Evolutionary conservation across 2,329 filamentous ascomycete genomes (phyloP).

Genomic region (Fusarium xyrophilum): DNA sequence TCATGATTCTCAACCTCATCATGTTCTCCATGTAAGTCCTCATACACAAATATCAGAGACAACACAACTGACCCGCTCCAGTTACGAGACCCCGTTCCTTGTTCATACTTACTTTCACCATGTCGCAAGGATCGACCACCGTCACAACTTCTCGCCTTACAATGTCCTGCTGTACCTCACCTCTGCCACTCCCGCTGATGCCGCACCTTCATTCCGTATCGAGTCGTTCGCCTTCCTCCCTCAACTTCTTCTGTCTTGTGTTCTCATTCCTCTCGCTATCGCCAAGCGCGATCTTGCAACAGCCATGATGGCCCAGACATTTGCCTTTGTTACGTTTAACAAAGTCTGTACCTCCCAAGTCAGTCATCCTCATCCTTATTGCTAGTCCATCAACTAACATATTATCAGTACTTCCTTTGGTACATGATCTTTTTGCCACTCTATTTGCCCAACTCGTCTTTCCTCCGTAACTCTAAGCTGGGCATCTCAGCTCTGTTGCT

Average conservation of each 20-base stretch:
- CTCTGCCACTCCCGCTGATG: slow-evolving; percentile 63
- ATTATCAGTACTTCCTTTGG: slow-evolving; percentile 89
- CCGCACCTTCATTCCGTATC: slow-evolving; percentile 53
- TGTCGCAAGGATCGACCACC: slow-evolving; percentile 89
- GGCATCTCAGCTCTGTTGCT: slow-evolving; percentile 71
- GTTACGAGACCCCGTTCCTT: slow-evolving; percentile 82
- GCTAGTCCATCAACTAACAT: slow-evolving; percentile 18
- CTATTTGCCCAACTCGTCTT: slow-evolving; percentile 81
- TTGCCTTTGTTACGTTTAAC: slow-evolving; percentile 97
- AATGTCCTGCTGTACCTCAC: slow-evolving; percentile 89
- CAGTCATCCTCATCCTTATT: slow-evolving; percentile 42
- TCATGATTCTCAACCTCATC: slow-evolving; percentile 72
- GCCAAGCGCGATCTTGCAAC: slow-evolving; percentile 82
- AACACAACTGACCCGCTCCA: slow-evolving; percentile 42
- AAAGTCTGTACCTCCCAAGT: slow-evolving; percentile 99
- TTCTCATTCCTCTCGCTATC: slow-evolving; percentile 76
- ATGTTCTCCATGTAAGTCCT: slow-evolving; percentile 77
- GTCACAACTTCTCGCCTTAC: slow-evolving; percentile 98
- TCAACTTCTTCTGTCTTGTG: slow-evolving; percentile 79
- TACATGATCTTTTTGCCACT: slow-evolving; percentile 93
- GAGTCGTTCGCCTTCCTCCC: slow-evolving; percentile 89
- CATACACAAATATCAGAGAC: background rate
- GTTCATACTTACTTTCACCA: slow-evolving; percentile 94
- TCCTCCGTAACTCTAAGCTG: slow-evolving; percentile 65
- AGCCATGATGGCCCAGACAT: slow-evolving; percentile 92